These are phyloP conservation scores for Wallacemonas rigidus DNA, from an alignment of 208 protist genomes.

Conservation along the genomic window DNA sequence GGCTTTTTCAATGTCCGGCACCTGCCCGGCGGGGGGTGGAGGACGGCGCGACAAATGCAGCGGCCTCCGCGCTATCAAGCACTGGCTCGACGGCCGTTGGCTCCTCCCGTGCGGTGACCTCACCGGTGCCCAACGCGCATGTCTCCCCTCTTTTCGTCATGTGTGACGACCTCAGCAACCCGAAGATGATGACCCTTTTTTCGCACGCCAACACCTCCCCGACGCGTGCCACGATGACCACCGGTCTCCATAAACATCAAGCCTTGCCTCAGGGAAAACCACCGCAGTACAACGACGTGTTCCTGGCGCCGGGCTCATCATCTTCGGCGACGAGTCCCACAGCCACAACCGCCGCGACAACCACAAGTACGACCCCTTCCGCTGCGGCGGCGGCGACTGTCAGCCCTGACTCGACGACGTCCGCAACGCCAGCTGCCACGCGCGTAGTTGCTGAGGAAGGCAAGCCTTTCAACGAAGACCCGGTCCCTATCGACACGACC, in stretches of 20 bases:
- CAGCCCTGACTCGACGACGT: background rate
- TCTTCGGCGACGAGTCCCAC: background rate
- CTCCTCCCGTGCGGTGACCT: background rate
- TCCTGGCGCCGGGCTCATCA: background rate
- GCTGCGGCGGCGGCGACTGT: constrained; percentile 7
- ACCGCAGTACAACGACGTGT: constrained; percentile 1
- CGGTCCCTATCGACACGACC: constrained; percentile 47
- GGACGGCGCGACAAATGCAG: no score
- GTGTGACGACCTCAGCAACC: background rate
- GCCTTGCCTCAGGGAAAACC: background rate
- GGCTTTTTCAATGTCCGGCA: no score
- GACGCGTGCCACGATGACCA: background rate
- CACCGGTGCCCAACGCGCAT: no score
- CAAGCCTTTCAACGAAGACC: constrained; percentile 43
- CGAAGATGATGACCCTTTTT: background rate
- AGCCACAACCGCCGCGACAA: constrained; percentile 1
- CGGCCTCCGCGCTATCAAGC: no score
- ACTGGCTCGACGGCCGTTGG: no score
- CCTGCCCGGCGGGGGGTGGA: no score
- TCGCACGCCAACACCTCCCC: background rate
- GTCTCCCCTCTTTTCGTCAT: background rate
- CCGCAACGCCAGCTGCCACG: background rate
- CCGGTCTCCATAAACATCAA: background rate
- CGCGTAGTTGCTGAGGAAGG: constrained; percentile 25
- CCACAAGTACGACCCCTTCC: background rate